Evolutionary conservation across 1,284 basidiomycete genomes (phyloP).

Genomic region (Microstroma glucosiphilum): DNA sequence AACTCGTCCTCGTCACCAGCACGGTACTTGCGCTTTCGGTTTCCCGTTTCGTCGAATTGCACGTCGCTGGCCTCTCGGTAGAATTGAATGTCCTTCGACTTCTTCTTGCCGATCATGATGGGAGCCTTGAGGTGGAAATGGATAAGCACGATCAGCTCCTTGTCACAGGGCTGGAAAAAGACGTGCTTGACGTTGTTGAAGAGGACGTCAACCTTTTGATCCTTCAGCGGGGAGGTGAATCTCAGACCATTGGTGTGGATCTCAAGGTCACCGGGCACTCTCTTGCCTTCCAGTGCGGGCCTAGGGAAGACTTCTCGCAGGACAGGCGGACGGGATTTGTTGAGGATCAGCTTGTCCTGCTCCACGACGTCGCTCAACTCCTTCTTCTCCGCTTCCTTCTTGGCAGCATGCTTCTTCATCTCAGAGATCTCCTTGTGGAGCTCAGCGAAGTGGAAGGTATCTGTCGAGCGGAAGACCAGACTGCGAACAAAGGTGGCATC

Average conservation of each 20-base stretch:
- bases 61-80: conserved; percentile 96
- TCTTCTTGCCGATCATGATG: conserved; percentile 98
- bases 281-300: conserved; percentile 86
- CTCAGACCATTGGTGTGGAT: conserved; percentile 96
- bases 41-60: conserved; percentile 98
- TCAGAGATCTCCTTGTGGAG: conserved; percentile 89
- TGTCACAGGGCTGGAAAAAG: conserved; percentile 98
- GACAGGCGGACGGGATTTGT: conserved; percentile 47
- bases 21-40: conserved; percentile 90
- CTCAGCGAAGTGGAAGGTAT: conserved; percentile 79
- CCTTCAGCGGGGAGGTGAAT: conserved; percentile 67
- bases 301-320: conserved; percentile 89
- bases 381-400: conserved; percentile 93
- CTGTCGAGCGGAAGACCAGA: conserved; percentile 84
- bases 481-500: conserved; percentile 95
- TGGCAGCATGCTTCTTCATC: conserved; percentile 91
- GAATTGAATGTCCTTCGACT: conserved; percentile 96
- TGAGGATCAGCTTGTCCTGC: conserved; percentile 62
- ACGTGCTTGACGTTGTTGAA: conserved; percentile 98
- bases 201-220: conserved; percentile 57
- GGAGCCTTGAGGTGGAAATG: conserved; percentile 91
- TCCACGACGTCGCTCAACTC: conserved; percentile 97
- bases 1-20: conserved; percentile 99
- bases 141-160: conserved; percentile 88
- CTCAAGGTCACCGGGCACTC: conserved; percentile 84